Evolutionary conservation across 202 grass and related monocot genomes (phyloP).

Genomic region (Setaria italica): DNA sequence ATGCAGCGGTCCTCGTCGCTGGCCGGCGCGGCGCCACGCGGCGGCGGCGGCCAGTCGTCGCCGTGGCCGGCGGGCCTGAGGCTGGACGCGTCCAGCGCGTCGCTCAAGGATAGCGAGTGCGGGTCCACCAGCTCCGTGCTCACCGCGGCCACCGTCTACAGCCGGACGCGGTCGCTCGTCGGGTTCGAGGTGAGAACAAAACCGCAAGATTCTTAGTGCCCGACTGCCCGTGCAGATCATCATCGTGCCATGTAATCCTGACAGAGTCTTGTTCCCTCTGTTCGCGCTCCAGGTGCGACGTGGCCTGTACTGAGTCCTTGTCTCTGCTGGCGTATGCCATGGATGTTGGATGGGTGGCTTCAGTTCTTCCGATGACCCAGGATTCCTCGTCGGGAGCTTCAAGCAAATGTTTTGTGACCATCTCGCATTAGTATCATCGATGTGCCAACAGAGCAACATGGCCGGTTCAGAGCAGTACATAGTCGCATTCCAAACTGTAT

Average conservation of each 20-base stretch:
- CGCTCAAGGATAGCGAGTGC: constrained; percentile 82
- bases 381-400: neutral
- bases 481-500: constrained; percentile 13
- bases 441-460: neutral
- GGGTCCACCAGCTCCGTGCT: constrained; percentile 80
- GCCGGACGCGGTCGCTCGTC: constrained; percentile 71
- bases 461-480: neutral
- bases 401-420: neutral
- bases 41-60: constrained; percentile 3
- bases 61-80: constrained; percentile 58
- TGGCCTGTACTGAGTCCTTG: constrained; percentile 45
- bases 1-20: constrained; percentile 91
- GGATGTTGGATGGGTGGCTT: neutral
- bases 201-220: neutral
- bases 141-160: constrained; percentile 70
- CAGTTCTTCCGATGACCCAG: neutral
- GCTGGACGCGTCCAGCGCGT: constrained; percentile 70
- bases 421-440: neutral
- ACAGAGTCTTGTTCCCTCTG: neutral
- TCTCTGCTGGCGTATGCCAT: neutral
- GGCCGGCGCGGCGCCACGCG: constrained; percentile 50
- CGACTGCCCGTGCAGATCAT: neutral
- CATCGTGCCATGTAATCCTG: neutral
- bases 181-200: constrained; percentile 66
- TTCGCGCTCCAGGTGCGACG: constrained; percentile 56